These are phyloP conservation scores for Cynanchum wilfordii DNA, from an alignment of 257 asterid genomes.

Conservation along the genomic window DNA sequence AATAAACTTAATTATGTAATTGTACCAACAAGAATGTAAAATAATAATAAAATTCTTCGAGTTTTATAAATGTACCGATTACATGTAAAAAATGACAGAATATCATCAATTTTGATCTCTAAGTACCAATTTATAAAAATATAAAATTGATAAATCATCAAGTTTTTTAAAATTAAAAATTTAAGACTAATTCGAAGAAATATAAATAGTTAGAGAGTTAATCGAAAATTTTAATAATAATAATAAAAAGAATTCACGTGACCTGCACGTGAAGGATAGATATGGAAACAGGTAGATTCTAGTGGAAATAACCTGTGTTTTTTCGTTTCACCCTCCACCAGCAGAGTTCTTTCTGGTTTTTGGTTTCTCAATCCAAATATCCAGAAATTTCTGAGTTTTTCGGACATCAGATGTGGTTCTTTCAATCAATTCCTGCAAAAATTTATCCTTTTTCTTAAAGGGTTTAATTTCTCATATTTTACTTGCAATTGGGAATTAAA, in stretches of 20 bases:
- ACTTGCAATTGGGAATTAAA: conserved; percentile 2
- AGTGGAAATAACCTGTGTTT: not conserved
- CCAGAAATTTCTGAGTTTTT: not conserved
- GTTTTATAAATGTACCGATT: too few relatives aligned
- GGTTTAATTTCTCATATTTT: not conserved
- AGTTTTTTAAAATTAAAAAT: too few relatives aligned
- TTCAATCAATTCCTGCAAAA: not conserved
- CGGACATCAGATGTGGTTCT: not conserved
- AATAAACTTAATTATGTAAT: too few relatives aligned
- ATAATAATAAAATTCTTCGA: too few relatives aligned
- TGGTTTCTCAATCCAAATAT: not conserved
- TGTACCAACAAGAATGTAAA: too few relatives aligned
- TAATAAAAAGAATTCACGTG: not conserved
- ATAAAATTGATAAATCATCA: too few relatives aligned
- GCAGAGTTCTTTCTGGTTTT: not conserved
- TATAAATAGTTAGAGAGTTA: too few relatives aligned
- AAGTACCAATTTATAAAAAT: too few relatives aligned
- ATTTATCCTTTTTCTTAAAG: not conserved
- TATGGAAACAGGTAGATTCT: not conserved
- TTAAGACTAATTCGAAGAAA: too few relatives aligned
- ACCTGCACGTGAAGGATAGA: not conserved
- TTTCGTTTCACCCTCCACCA: not conserved
- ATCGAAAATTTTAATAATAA: too few relatives aligned
- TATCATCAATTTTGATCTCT: too few relatives aligned
- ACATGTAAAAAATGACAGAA: too few relatives aligned